A percentile compares a stretch with the other conserved stretches of the same genome.
These are phyloP conservation scores for Crithidia brevicula DNA, from an alignment of 208 protist species.

Conservation along the genomic window DNA sequence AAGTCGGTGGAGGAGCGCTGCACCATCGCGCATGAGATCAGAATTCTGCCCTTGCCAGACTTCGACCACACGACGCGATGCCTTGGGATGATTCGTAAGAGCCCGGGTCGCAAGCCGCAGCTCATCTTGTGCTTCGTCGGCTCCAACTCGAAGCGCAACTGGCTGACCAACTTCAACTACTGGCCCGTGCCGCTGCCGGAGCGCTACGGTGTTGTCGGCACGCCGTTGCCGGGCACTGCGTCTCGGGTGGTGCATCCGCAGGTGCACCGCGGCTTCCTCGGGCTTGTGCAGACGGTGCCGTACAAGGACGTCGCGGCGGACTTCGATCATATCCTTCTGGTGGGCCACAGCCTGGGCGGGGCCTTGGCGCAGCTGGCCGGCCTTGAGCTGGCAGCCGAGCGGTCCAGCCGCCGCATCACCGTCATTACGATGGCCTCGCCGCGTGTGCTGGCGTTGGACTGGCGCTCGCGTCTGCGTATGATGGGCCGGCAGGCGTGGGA, in stretches of 20 bases:
- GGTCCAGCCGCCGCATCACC: constrained; percentile 56
- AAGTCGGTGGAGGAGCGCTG: constrained; percentile 58
- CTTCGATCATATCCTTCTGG: constrained; percentile 65
- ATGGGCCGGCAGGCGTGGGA: background rate
- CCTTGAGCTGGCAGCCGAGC: constrained; percentile 50
- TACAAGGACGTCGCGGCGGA: constrained; percentile 45
- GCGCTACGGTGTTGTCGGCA: constrained; percentile 40
- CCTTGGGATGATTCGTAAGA: constrained; percentile 53
- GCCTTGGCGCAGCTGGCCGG: constrained; percentile 68
- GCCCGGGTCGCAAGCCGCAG: constrained; percentile 55
- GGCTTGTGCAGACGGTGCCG: constrained; percentile 50
- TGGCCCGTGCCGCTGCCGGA: constrained; percentile 33
- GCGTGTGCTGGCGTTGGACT: constrained; percentile 47
- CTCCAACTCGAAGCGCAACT: constrained; percentile 57
- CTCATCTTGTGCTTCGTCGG: constrained; percentile 70
- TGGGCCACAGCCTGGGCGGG: constrained; percentile 68
- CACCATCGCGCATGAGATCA: constrained; percentile 63
- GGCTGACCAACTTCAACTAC: constrained; percentile 66
- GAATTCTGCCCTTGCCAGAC: constrained; percentile 59
- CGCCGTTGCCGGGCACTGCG: background rate
- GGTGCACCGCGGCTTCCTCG: constrained; percentile 54
- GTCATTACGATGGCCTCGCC: constrained; percentile 70
- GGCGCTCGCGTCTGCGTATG: constrained; percentile 17
- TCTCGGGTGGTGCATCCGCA: constrained; percentile 9
- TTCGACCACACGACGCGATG: constrained; percentile 59